phyloP scores from a whole-genome alignment of 139 green algal species.

The Coelastrella sp. region DNA sequence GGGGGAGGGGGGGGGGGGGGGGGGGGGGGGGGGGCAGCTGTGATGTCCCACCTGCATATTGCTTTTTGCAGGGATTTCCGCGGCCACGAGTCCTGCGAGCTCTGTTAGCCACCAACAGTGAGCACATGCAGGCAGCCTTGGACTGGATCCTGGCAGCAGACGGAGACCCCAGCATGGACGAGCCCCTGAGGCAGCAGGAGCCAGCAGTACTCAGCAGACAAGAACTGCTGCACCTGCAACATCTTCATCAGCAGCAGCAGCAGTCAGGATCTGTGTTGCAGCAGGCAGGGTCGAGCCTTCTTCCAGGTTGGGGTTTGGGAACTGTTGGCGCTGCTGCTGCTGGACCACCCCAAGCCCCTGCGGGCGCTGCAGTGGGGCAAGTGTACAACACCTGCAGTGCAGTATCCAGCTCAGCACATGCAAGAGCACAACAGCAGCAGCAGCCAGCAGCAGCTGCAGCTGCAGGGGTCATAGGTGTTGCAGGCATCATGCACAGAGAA shows the following conservation, averaged over 20 bases:
- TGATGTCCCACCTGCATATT: background rate
- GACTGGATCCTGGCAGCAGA: constrained; percentile 66
- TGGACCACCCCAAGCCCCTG: background rate
- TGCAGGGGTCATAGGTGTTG: constrained; percentile 50
- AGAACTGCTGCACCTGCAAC: constrained; percentile 5
- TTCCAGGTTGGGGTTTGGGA: constrained; percentile 11
- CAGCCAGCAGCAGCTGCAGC: background rate
- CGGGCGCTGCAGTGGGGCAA: background rate
- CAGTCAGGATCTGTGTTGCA: background rate
- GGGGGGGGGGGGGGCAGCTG: too few species aligned
- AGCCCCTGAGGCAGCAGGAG: constrained; percentile 39
- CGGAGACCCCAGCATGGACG: constrained; percentile 53
- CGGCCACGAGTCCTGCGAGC: constrained; percentile 49
- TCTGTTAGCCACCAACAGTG: constrained; percentile 52
- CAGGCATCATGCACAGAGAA: constrained; percentile 59
- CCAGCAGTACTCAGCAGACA: constrained; percentile 10
- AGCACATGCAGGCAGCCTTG: constrained; percentile 54
- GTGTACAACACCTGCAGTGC: background rate
- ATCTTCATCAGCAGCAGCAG: constrained; percentile 30
- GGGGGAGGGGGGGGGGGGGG: too few species aligned
- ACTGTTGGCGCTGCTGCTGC: background rate
- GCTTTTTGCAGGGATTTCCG: constrained; percentile 57
- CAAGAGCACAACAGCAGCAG: background rate
- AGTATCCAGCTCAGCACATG: background rate
- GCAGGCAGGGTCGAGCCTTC: background rate